These are phyloP conservation scores for Rhodotorula sp. DNA, from an alignment of 1,284 basidiomycete genomes.

Conservation along the genomic window DNA sequence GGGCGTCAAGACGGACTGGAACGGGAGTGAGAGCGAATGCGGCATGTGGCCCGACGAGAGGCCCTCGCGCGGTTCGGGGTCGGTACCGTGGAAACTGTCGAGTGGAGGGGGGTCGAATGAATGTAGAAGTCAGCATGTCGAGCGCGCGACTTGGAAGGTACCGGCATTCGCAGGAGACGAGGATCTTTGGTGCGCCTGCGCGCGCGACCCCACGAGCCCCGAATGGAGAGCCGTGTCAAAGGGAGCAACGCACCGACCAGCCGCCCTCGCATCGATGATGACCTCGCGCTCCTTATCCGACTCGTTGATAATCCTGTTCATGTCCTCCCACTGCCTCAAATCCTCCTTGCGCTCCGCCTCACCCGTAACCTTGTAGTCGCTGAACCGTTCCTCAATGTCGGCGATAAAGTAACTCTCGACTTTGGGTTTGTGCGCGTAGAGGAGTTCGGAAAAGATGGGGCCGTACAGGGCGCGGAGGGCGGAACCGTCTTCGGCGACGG, in stretches of 20 bases:
- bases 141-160: not conserved
- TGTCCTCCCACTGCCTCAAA: conserved; percentile 65
- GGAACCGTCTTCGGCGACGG: not conserved
- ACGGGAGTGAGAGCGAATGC: conserved; percentile 78
- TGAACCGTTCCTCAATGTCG: conserved; percentile 31
- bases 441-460: conserved; percentile 24
- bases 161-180: too few species aligned
- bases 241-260: conserved; percentile 61
- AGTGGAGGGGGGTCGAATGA: not conserved
- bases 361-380: conserved; percentile 33
- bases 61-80: conserved; percentile 84
- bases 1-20: conserved; percentile 68
- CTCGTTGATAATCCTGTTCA: conserved; percentile 67
- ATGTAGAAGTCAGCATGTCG: not conserved
- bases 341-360: conserved; percentile 19
- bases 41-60: conserved; percentile 93
- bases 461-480: conserved; percentile 13
- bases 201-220: too few species aligned
- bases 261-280: conserved; percentile 82
- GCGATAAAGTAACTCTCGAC: conserved; percentile 38
- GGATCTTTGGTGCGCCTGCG: too few species aligned
- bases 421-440: conserved; percentile 28
- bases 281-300: conserved; percentile 57
- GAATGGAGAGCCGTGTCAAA: not conserved
- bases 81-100: conserved; percentile 58